phyloP scores from a whole-genome alignment of 768 basidiomycete species.

The Myochromella boudieri region DNA sequence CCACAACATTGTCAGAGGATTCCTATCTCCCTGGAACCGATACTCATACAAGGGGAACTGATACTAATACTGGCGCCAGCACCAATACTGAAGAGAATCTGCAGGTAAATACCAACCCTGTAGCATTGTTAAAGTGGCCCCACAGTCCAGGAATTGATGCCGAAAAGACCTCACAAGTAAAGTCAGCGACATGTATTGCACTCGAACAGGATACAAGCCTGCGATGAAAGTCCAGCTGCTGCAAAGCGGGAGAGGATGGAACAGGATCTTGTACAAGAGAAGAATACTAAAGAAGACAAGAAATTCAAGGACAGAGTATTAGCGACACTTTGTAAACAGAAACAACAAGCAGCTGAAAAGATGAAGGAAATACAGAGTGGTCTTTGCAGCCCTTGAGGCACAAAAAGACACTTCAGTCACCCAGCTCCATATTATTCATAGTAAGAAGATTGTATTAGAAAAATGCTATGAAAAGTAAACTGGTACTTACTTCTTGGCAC shows the following conservation, averaged over 20 bases:
- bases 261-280: background rate
- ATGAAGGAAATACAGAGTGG: conserved; percentile 7
- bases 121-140: background rate
- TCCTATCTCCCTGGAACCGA: too few relatives aligned
- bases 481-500: too few relatives aligned
- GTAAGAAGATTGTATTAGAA: too few relatives aligned
- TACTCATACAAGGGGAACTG: too few relatives aligned
- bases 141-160: background rate
- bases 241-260: background rate
- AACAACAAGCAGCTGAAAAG: conserved; percentile 1
- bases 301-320: conserved; percentile 1
- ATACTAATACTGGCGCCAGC: too few relatives aligned
- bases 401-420: too few relatives aligned
- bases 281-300: background rate
- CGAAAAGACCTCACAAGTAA: background rate
- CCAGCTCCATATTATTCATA: too few relatives aligned
- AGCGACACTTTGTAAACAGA: conserved; percentile 5
- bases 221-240: background rate
- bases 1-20: too few relatives aligned
- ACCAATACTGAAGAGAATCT: too few relatives aligned
- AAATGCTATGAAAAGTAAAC: too few relatives aligned
- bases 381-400: conserved; percentile 12
- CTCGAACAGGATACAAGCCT: background rate
- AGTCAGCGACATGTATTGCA: background rate
- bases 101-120: background rate